A percentile compares a stretch with the other conserved stretches of the same genome.
Evolutionary conservation across 495 filamentous ascomycete species (phyloP).

Genomic region (Astrothelium macrocarpum): DNA sequence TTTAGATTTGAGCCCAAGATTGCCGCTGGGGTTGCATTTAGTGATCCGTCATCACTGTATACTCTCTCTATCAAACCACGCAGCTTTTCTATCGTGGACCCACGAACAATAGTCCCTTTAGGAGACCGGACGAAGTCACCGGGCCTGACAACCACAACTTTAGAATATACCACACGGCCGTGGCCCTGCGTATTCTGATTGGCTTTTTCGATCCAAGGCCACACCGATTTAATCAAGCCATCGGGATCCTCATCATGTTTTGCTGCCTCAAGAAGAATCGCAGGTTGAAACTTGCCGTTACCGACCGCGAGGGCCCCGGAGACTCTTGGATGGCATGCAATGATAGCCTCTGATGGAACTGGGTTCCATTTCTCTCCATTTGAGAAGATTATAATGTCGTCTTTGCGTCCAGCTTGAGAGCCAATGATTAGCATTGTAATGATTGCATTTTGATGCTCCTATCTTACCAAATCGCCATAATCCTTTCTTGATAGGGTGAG

Average conservation of each 20-base stretch:
- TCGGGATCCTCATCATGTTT: not conserved
- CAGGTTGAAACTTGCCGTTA: constrained; percentile 40
- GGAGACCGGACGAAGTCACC: no score
- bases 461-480: constrained; percentile 45
- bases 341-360: constrained; percentile 39
- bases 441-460: no score
- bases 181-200: constrained; percentile 35
- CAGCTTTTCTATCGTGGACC: no score
- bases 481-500: constrained; percentile 39
- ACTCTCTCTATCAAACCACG: no score
- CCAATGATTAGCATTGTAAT: no score
- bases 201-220: constrained; percentile 40
- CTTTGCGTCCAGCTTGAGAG: constrained; percentile 44
- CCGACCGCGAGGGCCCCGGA: constrained; percentile 43
- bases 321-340: constrained; percentile 38
- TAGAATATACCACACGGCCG: no score
- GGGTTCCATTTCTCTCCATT: constrained; percentile 60
- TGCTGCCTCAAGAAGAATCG: constrained; percentile 44
- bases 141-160: no score
- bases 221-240: constrained; percentile 30
- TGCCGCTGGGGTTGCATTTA: no score
- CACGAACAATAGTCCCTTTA: no score
- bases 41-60: no score
- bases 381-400: constrained; percentile 55
- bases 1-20: no score